A percentile compares a stretch with the other conserved stretches of the same genome.
phyloP scores from a whole-genome alignment of 1,284 basidiomycete genomes.

The Naganishia sp. region DNA sequence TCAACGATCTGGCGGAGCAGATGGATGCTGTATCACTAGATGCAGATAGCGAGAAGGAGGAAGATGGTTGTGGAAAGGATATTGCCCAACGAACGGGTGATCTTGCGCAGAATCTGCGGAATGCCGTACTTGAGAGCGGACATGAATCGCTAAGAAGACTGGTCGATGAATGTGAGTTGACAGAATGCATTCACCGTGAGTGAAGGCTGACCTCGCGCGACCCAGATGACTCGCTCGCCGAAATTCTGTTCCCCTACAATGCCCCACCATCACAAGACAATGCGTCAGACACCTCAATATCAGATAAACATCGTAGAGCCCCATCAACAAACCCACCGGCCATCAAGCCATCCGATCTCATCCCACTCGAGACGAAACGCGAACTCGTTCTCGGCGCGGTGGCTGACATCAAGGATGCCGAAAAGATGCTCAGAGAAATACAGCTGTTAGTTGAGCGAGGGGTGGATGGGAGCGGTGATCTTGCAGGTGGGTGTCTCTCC shows the following conservation, averaged over 20 bases:
- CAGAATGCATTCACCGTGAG: too few relatives aligned
- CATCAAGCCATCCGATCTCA: slow-evolving; percentile 1
- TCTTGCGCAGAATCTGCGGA: slow-evolving; percentile 10
- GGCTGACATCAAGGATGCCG: slow-evolving; percentile 15
- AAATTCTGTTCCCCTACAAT: slow-evolving; percentile 15
- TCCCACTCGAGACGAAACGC: slow-evolving; percentile 22
- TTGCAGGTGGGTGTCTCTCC: slow-evolving; percentile 12
- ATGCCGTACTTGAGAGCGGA: slow-evolving; percentile 5
- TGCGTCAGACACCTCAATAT: background rate
- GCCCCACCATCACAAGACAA: background rate
- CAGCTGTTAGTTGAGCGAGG: slow-evolving; percentile 19
- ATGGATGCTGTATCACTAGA: background rate
- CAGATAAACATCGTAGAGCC: too few relatives aligned
- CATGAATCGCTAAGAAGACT: slow-evolving; percentile 26
- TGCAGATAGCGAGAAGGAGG: background rate
- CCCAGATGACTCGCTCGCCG: slow-evolving; percentile 17
- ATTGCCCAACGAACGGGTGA: slow-evolving; percentile 11
- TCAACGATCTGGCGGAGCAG: background rate
- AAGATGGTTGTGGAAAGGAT: slow-evolving; percentile 5
- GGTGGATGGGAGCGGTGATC: slow-evolving; percentile 22
- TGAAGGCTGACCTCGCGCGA: background rate
- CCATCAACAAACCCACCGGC: slow-evolving; percentile 1
- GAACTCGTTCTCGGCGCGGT: slow-evolving; percentile 17
- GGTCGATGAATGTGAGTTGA: slow-evolving; percentile 22
- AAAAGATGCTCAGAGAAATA: slow-evolving; percentile 21